Conservation (phyloP, 1,284 basidiomycete species). For the Boletus smithii region DNA sequence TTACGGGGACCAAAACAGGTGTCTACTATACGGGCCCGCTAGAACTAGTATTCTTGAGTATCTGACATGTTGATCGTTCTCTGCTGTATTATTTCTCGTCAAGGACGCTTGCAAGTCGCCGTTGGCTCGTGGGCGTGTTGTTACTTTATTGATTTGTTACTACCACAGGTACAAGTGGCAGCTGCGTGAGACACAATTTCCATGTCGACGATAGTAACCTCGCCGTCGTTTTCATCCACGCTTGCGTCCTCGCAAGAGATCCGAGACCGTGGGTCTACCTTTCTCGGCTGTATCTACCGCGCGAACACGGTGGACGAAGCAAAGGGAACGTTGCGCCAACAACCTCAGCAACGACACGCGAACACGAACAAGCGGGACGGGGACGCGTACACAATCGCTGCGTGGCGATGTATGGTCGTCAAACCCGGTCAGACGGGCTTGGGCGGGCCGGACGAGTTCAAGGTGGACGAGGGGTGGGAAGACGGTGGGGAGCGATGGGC, state of each 20-base stretch:
- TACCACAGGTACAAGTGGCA: no score
- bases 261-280: constrained; percentile 65
- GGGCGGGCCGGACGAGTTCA: constrained; percentile 71
- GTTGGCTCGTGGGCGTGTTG: not conserved
- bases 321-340: constrained; percentile 39
- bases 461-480: constrained; percentile 54
- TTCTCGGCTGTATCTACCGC: constrained; percentile 59
- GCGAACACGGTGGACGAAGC: constrained; percentile 50
- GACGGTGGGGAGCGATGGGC: constrained; percentile 75
- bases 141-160: no score
- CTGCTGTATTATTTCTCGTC: constrained; percentile 18
- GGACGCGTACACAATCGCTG: constrained; percentile 63
- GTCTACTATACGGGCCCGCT: not conserved
- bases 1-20: constrained; percentile 6
- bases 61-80: constrained; percentile 14
- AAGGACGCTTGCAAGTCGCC: not conserved
- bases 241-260: constrained; percentile 68
- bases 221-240: constrained; percentile 13
- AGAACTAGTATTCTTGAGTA: not conserved
- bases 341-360: not conserved
- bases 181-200: no score
- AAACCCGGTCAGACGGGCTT: constrained; percentile 63
- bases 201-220: constrained; percentile 18
- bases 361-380: not conserved
- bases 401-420: constrained; percentile 73